phyloP scores from a whole-genome alignment of 1,139 yeast genomes.

The Suhomyces ambrosiae region DNA sequence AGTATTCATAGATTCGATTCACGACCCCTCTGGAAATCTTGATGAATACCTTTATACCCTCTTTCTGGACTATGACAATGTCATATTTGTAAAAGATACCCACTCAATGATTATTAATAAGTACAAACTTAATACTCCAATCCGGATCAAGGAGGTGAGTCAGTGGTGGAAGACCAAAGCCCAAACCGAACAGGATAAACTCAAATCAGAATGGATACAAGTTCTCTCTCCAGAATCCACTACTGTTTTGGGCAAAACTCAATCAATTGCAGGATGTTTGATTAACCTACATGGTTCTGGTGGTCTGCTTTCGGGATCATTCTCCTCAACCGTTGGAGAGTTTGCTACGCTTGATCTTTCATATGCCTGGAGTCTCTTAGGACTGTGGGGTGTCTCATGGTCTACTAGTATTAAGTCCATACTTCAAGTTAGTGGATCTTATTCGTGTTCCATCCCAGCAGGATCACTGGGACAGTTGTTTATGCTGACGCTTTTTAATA shows the following conservation, averaged over 20 bases:
- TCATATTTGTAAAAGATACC: slow-evolving; percentile 18
- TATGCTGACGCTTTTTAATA: slow-evolving; percentile 20
- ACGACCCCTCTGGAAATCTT: not conserved
- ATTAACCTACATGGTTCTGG: slow-evolving; percentile 24
- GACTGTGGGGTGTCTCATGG: not conserved
- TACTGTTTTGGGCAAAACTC: slow-evolving; percentile 15
- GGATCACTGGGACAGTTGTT: slow-evolving; percentile 26
- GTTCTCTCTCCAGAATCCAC: not conserved
- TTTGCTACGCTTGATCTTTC: slow-evolving; percentile 19
- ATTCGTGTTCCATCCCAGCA: slow-evolving; percentile 21
- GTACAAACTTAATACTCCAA: slow-evolving; percentile 21
- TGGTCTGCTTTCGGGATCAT: slow-evolving; percentile 21
- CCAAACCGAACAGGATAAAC: slow-evolving; percentile 10
- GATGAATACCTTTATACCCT: slow-evolving; percentile 3
- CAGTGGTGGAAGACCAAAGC: not conserved
- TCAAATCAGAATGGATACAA: slow-evolving; percentile 21
- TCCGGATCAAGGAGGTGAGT: slow-evolving; percentile 15
- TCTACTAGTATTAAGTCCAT: slow-evolving; percentile 8
- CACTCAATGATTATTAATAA: slow-evolving; percentile 20
- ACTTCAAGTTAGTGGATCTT: slow-evolving; percentile 18
- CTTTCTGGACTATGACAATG: slow-evolving; percentile 15
- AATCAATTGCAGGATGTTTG: slow-evolving; percentile 26
- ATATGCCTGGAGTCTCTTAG: slow-evolving; percentile 10
- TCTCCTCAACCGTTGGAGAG: slow-evolving; percentile 19
- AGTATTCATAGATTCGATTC: slow-evolving; percentile 3